Evolutionary conservation across 768 basidiomycete species (phyloP), one percentile per base, ranked within the genome.

Genomic region (Zangia roseola): DNA sequence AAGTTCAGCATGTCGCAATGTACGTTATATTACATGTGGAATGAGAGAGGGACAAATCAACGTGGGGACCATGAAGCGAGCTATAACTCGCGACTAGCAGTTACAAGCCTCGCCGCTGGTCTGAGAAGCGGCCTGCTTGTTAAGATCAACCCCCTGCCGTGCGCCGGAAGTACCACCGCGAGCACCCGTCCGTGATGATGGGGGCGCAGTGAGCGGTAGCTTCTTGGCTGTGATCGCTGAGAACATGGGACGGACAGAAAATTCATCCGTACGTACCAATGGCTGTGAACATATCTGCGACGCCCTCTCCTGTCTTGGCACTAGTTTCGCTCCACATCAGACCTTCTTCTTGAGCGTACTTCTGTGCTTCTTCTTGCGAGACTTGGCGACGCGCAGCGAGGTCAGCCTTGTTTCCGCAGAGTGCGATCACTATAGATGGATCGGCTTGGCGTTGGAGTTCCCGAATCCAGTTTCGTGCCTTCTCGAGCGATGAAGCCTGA

Each of bases 371-470:
- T 57, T 92, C 92, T 58, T 88, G 78, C 17, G 88, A 75, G 4
- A 92, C 89, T 67, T 93, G 91, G 59, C 91, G 83, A 53, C 89
- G 85, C 9, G 86, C 87, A 34, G 83, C 76, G 21, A 97, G 74
- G 71, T 98, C 95, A 24, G 84, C 71, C 73, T 98, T 98, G 79
- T 98, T 98, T 40, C 95, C 95, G 50, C 93, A 95, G 30, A 98
- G 83, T 34, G 92, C 89, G 67, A 98, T 95, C 60, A 95, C 83
- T 75, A 97, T 97, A 37, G 87, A 90, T 7, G 95, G 94, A 67
- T 98, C 95, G 48, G 94, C 95, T 72, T 97, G 94, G 46, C 94
- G 91, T 64, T 97, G 94, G 3, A 98, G 83, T 69, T 97, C 94
- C 43, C 89, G 80, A 65, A 98, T 94, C 95, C 95, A 98, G 55